phyloP scores from a whole-genome alignment of 176 grass and related monocot species.

The Chrysopogon serrulatus region DNA sequence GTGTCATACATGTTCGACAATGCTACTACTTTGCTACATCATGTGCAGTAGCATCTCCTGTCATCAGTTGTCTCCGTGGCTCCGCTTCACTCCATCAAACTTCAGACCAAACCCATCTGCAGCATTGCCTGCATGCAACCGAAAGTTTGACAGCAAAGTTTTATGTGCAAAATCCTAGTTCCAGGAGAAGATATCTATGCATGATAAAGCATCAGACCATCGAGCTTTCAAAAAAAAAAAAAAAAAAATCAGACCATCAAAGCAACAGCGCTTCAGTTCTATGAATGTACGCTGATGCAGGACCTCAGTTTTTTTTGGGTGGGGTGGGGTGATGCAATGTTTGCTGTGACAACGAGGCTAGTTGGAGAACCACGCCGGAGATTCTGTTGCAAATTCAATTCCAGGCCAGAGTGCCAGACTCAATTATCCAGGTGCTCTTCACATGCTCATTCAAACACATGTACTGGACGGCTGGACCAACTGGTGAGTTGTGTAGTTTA shows the following conservation, averaged over 20 bases:
- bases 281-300: background rate
- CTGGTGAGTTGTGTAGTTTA: background rate
- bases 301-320: background rate
- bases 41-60: too few species aligned
- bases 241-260: background rate
- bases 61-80: too few species aligned
- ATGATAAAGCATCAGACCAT: background rate
- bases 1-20: background rate
- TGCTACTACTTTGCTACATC: too few species aligned
- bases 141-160: background rate
- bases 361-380: background rate
- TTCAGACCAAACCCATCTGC: background rate
- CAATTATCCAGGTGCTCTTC: background rate
- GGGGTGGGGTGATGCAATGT: background rate
- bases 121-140: conserved; percentile 10
- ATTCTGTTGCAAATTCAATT: conserved; percentile 9
- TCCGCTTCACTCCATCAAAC: background rate
- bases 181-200: conserved; percentile 61
- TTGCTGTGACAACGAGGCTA: background rate
- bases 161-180: background rate
- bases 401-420: background rate
- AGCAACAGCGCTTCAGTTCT: background rate
- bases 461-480: background rate
- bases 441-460: conserved; percentile 13
- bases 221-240: too few species aligned